Conservation (phyloP, 768 basidiomycete species). For the Collybia sp. region DNA sequence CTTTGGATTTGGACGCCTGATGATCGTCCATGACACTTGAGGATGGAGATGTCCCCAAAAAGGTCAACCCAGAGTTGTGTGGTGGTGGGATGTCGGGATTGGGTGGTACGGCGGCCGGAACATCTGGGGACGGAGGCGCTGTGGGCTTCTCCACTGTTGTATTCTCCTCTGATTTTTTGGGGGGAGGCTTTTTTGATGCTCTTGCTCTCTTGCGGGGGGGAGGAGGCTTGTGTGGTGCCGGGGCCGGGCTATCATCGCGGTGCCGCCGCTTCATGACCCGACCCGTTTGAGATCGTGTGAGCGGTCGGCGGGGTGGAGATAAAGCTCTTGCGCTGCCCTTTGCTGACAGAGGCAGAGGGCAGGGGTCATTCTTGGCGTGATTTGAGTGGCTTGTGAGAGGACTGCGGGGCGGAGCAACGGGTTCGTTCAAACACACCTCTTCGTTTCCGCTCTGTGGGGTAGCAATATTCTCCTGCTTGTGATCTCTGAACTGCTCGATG, state of each 20-base stretch:
- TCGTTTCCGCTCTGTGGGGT: not conserved
- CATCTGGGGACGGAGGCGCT: not conserved
- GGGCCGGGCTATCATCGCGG: conserved; percentile 14
- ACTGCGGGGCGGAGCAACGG: not conserved
- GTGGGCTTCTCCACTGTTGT: not conserved
- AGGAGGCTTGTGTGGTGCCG: conserved; percentile 2
- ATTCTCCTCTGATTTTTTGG: not conserved
- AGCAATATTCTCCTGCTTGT: not conserved
- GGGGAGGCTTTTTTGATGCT: not conserved
- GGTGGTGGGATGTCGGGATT: not conserved
- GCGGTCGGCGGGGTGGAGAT: conserved; percentile 18
- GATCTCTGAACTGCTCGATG: conserved; percentile 4
- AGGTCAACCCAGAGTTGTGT: conserved; percentile 9
- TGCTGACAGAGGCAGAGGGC: not conserved
- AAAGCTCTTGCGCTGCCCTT: not conserved
- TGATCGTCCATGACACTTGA: conserved; percentile 18
- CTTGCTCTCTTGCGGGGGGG: conserved; percentile 8
- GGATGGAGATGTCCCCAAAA: conserved; percentile 7
- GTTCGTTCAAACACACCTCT: conserved; percentile 5
- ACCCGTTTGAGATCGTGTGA: conserved; percentile 32
- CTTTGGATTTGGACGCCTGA: conserved; percentile 46
- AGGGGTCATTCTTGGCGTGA: not conserved
- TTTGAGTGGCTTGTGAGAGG: not conserved
- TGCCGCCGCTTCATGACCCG: conserved; percentile 22
- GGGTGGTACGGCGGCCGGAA: not conserved